These are phyloP conservation scores for Nakazawaea pomicola DNA, from an alignment of 805 yeast species.

Conservation along the genomic window DNA sequence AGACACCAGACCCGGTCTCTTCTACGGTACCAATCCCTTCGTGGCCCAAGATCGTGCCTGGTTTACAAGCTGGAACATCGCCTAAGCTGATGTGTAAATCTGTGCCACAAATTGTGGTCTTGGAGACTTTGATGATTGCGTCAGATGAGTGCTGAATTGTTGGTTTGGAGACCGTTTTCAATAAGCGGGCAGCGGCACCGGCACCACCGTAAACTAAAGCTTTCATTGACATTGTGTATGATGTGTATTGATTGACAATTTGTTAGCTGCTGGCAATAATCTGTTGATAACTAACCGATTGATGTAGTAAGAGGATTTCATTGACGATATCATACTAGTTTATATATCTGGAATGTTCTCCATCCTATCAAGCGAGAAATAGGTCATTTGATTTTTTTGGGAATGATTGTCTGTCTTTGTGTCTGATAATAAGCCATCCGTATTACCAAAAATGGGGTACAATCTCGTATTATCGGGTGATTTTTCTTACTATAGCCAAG, in stretches of 20 bases:
- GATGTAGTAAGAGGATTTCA: too few relatives aligned
- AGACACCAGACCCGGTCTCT: conserved; percentile 44
- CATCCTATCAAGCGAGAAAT: too few relatives aligned
- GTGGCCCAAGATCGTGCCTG: conserved; percentile 51
- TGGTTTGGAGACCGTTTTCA: conserved; percentile 39
- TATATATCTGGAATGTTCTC: too few relatives aligned
- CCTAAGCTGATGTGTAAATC: conserved; percentile 62
- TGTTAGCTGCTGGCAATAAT: too few relatives aligned
- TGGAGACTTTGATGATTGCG: conserved; percentile 49
- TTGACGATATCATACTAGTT: too few relatives aligned
- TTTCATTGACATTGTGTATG: conserved; percentile 31
- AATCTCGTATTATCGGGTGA: too few relatives aligned
- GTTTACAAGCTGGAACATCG: conserved; percentile 47
- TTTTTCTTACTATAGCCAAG: too few relatives aligned
- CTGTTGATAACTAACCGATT: too few relatives aligned
- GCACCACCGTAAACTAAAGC: conserved; percentile 44
- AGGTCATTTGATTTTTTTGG: too few relatives aligned
- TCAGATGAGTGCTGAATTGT: conserved; percentile 41
- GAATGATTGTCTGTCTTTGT: too few relatives aligned
- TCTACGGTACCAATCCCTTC: conserved; percentile 55
- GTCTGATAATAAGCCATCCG: too few relatives aligned
- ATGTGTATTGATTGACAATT: not conserved
- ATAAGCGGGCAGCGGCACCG: conserved; percentile 26
- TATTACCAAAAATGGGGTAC: too few relatives aligned
- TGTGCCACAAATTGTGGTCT: conserved; percentile 62